A percentile compares a stretch with the other conserved stretches of the same genome.
phyloP scores from a whole-genome alignment of 805 yeast genomes.

The Brettanomyces sp. region DNA sequence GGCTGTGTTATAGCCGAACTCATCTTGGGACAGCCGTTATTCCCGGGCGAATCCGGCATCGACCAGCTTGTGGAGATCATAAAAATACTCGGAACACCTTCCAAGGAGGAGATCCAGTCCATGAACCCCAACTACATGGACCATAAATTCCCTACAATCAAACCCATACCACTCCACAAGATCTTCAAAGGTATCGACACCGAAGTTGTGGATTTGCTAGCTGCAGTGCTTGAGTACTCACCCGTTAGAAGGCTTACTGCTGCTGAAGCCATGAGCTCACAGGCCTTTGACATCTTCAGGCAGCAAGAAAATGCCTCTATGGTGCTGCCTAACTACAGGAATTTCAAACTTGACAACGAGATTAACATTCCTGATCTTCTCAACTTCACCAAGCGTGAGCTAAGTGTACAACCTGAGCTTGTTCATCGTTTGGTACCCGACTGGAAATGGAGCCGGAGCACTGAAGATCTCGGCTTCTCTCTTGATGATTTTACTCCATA shows the following conservation, averaged over 20 bases:
- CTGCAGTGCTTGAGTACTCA: conserved; percentile 53
- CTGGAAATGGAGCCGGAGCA: conserved; percentile 18
- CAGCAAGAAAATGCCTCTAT: conserved; percentile 11
- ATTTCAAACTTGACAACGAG: conserved; percentile 30
- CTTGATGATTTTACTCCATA: conserved; percentile 33
- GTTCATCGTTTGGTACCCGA: conserved; percentile 34
- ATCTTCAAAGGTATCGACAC: conserved; percentile 51
- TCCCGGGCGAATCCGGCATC: conserved; percentile 97
- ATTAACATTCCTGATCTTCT: conserved; percentile 36
- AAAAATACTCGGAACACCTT: conserved; percentile 91
- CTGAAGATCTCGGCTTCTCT: conserved; percentile 12
- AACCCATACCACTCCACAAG: conserved; percentile 63
- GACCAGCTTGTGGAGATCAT: conserved; percentile 96
- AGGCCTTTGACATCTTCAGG: conserved; percentile 48
- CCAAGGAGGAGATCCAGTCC: conserved; percentile 80
- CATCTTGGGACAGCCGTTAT: conserved; percentile 88
- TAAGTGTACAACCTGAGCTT: conserved; percentile 34
- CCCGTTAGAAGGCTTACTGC: conserved; percentile 60
- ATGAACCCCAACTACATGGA: conserved; percentile 98
- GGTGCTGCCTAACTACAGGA: conserved; percentile 26
- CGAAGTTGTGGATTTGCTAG: conserved; percentile 48
- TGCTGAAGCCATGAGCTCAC: conserved; percentile 39
- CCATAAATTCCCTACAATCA: conserved; percentile 84
- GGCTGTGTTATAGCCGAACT: conserved; percentile 98
- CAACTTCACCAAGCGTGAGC: conserved; percentile 44